phyloP scores from a whole-genome alignment of 1,284 basidiomycete species.

The Apiotrichum porosum region DNA sequence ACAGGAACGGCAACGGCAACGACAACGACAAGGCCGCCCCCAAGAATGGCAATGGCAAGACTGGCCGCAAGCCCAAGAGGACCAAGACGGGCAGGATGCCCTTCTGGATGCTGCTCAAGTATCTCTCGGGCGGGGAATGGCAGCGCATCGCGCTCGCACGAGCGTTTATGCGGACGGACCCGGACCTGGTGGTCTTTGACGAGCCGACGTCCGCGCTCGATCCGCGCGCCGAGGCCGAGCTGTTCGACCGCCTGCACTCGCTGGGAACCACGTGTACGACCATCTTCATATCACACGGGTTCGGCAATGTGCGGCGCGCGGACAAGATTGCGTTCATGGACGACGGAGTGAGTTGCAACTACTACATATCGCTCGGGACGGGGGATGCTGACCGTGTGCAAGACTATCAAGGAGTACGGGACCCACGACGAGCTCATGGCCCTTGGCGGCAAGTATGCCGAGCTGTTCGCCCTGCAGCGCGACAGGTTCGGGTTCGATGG shows the following conservation, averaged over 20 bases:
- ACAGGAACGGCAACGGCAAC: not conserved
- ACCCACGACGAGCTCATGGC: slow-evolving; percentile 66
- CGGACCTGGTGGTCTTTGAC: slow-evolving; percentile 73
- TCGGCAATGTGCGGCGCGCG: slow-evolving; percentile 43
- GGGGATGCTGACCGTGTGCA: slow-evolving; percentile 61
- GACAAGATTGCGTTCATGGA: slow-evolving; percentile 55
- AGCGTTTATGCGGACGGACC: slow-evolving; percentile 74
- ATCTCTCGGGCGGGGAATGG: slow-evolving; percentile 57
- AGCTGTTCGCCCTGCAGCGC: not conserved
- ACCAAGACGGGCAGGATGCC: not conserved
- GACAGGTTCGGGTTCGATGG: not conserved
- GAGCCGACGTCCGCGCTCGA: slow-evolving; percentile 61
- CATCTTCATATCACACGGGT: slow-evolving; percentile 76
- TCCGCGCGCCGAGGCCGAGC: slow-evolving; percentile 68
- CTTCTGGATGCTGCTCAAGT: no score
- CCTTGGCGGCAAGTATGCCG: slow-evolving; percentile 22
- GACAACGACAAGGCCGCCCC: not conserved
- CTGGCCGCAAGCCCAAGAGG: slow-evolving; percentile 1
- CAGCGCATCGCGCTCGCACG: slow-evolving; percentile 75
- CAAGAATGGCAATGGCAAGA: not conserved
- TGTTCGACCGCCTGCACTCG: slow-evolving; percentile 55
- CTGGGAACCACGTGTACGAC: no score
- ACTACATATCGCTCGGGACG: slow-evolving; percentile 63
- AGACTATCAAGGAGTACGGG: slow-evolving; percentile 69
- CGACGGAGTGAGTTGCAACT: slow-evolving; percentile 4